A percentile compares a stretch with the other conserved stretches of the same genome.
phyloP scores from a whole-genome alignment of 2,329 filamentous ascomycete genomes.

The Ceratocystiopsis minuta region DNA sequence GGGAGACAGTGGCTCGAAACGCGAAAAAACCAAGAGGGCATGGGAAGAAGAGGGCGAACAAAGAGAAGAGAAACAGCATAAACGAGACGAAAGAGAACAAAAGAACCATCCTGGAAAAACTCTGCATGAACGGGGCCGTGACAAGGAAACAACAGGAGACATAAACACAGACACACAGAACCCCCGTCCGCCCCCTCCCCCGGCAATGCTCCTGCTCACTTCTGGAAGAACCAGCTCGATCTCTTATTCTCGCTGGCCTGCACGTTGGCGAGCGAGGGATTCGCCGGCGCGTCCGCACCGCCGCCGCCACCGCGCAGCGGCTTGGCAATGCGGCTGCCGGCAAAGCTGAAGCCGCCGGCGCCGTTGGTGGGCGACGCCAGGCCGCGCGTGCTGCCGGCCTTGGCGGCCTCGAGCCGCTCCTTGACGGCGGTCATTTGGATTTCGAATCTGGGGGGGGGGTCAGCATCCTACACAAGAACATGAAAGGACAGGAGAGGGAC shows the following conservation, averaged over 20 bases:
- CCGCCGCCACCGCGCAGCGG: conserved; percentile 47
- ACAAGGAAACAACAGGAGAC: too few species aligned
- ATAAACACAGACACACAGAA: too few species aligned
- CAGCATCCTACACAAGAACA: conserved; percentile 2
- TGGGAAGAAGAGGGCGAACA: too few species aligned
- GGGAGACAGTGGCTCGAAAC: too few species aligned
- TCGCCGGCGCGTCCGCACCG: conserved; percentile 20
- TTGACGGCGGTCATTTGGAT: conserved; percentile 93
- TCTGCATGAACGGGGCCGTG: too few species aligned
- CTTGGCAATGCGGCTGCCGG: conserved; percentile 51
- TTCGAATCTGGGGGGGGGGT: conserved; percentile 54
- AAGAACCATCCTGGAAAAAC: too few species aligned
- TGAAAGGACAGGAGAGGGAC: conserved; percentile 13
- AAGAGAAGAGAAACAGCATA: too few species aligned
- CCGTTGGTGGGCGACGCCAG: conserved; percentile 42
- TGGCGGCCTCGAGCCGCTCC: conserved; percentile 89
- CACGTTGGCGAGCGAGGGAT: conserved; percentile 38
- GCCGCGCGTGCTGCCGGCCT: conserved; percentile 74
- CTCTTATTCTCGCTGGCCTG: conserved; percentile 50
- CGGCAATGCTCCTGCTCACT: too few species aligned
- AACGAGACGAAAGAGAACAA: too few species aligned
- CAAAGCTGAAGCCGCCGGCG: conserved; percentile 54
- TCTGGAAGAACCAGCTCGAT: conserved; percentile 28
- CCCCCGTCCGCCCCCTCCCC: too few species aligned
- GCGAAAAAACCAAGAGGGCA: too few species aligned